Evolutionary conservation across 2,329 filamentous ascomycete species (phyloP).

Genomic region (Domatiomyces globalis): DNA sequence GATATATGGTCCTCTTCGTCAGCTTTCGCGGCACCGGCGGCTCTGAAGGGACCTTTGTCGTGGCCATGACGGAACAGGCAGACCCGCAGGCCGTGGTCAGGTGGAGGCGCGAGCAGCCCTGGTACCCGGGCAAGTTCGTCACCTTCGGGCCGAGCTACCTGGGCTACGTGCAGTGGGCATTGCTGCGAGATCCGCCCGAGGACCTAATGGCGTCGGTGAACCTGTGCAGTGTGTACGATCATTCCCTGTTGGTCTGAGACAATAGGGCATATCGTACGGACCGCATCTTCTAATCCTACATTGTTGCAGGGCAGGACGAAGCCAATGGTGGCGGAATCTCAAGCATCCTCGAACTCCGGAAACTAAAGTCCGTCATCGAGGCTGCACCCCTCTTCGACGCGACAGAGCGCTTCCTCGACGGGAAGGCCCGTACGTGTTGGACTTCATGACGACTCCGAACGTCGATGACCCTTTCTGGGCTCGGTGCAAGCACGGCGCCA

Average conservation of each 20-base stretch:
- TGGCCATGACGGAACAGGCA: slow-evolving; percentile 3
- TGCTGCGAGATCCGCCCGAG: slow-evolving; percentile 9
- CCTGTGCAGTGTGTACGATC: slow-evolving; percentile 6
- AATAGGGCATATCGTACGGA: slow-evolving; percentile 6
- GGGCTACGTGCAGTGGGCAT: slow-evolving; percentile 14
- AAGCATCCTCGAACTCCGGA: not conserved
- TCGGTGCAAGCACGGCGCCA: not conserved
- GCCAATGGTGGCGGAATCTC: not conserved
- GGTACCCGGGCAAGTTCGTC: slow-evolving; percentile 17
- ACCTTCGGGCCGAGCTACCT: slow-evolving; percentile 14
- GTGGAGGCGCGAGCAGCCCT: slow-evolving; percentile 16
- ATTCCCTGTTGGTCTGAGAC: slow-evolving; percentile 7
- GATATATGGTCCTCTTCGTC: slow-evolving; percentile 16
- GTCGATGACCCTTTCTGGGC: not conserved
- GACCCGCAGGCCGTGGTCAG: slow-evolving; percentile 10
- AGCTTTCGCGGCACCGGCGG: slow-evolving; percentile 15
- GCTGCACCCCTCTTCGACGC: not conserved
- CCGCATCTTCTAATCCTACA: not conserved
- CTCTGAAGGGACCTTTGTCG: slow-evolving; percentile 10
- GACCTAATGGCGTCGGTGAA: slow-evolving; percentile 10
- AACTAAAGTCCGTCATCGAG: not conserved
- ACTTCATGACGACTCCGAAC: not conserved
- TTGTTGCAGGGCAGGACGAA: not conserved
- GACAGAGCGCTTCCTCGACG: not conserved
- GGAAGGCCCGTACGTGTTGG: not conserved